These are phyloP conservation scores for Solanum tacnaense DNA, from an alignment of 257 asterid genomes.

Conservation along the genomic window DNA sequence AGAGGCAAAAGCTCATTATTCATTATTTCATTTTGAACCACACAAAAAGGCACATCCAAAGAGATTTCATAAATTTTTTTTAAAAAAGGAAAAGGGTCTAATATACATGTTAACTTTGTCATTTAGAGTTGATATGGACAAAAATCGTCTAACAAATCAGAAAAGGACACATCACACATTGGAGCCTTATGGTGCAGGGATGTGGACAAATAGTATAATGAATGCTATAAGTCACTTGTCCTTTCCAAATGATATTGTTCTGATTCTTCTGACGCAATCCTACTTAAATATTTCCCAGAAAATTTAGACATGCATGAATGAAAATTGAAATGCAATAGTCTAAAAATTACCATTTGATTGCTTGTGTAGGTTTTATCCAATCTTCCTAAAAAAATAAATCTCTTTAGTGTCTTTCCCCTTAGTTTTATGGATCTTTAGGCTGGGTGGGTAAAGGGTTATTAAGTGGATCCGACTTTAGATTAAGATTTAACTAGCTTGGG, in stretches of 20 bases:
- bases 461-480: too few relatives aligned
- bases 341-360: background rate
- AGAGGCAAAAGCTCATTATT: background rate
- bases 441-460: too few relatives aligned
- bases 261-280: background rate
- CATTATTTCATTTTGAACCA: background rate
- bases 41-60: background rate
- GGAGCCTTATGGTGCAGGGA: background rate
- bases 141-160: background rate
- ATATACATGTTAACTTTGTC: too few relatives aligned
- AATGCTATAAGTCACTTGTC: background rate
- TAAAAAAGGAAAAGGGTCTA: fast-evolving
- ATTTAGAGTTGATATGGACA: too few relatives aligned
- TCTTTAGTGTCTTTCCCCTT: too few relatives aligned
- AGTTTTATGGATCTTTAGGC: background rate
- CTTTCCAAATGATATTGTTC: background rate
- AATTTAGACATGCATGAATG: background rate
- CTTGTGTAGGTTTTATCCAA: background rate
- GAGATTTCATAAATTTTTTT: background rate
- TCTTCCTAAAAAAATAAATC: background rate
- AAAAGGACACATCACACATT: background rate
- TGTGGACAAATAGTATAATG: background rate
- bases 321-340: background rate
- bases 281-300: background rate
- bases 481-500: background rate